Evolutionary conservation across 441 rosid species (phyloP), one percentile per base, ranked within the genome.

Genomic region (Jatropha podagrica): DNA sequence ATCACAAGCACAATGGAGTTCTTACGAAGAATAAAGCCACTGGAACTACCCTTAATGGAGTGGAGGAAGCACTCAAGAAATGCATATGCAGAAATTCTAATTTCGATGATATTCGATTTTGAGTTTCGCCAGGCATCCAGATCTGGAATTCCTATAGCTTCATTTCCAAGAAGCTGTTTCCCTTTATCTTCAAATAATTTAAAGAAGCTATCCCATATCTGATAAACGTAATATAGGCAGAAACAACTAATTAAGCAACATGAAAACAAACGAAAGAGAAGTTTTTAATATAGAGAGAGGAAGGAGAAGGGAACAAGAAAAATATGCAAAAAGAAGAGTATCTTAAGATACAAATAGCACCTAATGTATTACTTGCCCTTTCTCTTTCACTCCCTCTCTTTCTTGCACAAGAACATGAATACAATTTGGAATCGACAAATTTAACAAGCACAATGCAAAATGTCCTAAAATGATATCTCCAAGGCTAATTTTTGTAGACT

Each of bases 181-280:
- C 73, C 78, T 58, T 13, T 60, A 42, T 75, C 78, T 75, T 68
- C 78, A 68, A 68, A 75, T 59, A 73, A n/a, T 59, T 68, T 75
- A 63, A 75, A 75, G 73, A 75, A 75, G 59, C 73, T 59, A 59
- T 75, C 78, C 78, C 78, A 68, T 68, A 75, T 48, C 78, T 75
- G 73, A 14, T 41, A 7, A 44, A n/a, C 78, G 58, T 46, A 48
- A 18, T 3, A 17, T 5, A 11, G 4, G 13, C 17, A 61, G 46
- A 56, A 56, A 18, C 3, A 56, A 58, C 23, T 14, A 23, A 42
- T 42, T 20, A 56, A 32, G 32, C 32, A 32, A 55, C 51, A 59
- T n/a, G 40, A 44, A 59, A 49, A 38, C 14, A 15, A 26, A 60
- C 23, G 26, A 72, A 59, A 26, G 15, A 55, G 10, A 71, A 44